phyloP scores from a whole-genome alignment of 139 green algal genomes.

The Yamagishiella unicocca region DNA sequence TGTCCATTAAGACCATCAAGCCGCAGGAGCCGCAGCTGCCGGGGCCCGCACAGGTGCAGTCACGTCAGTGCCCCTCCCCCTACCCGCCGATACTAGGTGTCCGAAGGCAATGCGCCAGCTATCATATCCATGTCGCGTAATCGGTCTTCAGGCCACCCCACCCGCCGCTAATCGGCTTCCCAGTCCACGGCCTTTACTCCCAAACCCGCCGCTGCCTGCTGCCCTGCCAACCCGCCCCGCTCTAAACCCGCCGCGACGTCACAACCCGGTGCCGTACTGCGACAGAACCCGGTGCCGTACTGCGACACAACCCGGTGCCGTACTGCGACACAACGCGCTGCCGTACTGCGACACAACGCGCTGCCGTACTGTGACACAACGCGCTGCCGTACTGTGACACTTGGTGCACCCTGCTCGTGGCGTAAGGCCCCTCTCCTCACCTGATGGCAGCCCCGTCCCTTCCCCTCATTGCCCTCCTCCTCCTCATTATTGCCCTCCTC shows the following conservation, averaged over 20 bases:
- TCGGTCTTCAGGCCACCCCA: not conserved
- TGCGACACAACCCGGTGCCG: too few relatives aligned
- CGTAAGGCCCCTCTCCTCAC: not conserved
- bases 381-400: not conserved
- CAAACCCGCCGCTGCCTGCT: too few relatives aligned
- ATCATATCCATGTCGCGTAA: not conserved
- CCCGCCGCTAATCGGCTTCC: not conserved
- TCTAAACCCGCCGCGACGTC: too few relatives aligned
- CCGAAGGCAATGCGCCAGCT: not conserved
- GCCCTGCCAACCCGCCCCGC: too few relatives aligned
- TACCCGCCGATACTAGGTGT: too few relatives aligned
- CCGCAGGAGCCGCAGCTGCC: not conserved
- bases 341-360: too few relatives aligned
- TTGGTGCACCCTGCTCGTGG: too few relatives aligned
- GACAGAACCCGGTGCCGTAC: not conserved
- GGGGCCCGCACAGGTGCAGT: too few relatives aligned
- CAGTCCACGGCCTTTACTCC: not conserved
- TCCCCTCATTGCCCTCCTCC: not conserved
- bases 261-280: not conserved
- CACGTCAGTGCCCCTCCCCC: too few relatives aligned
- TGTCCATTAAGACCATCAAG: slow-evolving; percentile 34
- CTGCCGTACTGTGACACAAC: not conserved
- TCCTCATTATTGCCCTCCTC: not conserved
- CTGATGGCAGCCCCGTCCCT: not conserved
- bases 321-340: too few relatives aligned